Evolutionary conservation across 1,284 basidiomycete genomes (phyloP), one percentile per base, ranked within the genome.

Genomic region (Ceratobasidium sp.): DNA sequence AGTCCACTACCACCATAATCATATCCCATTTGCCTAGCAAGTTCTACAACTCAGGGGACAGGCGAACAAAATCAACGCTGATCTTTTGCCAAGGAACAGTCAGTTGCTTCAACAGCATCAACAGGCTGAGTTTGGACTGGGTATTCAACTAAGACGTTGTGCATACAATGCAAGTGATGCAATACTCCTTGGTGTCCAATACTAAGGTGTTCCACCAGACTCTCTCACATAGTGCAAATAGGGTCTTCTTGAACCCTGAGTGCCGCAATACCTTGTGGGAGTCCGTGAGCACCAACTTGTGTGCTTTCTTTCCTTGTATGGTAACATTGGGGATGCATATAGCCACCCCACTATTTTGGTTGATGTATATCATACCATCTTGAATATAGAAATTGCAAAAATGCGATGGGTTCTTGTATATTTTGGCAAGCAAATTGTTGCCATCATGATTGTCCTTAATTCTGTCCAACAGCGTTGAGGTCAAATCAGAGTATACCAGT

Each of bases 11-110:
- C 0, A 87, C 84, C 9, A 83, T 82, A 0, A 88, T 84, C 73
- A 83, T 82, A 80, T 89, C 85, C 79, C 83, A 87, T 0, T 81
- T 80, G 0, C 85, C 83, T 70, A 86, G 79, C 5, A 83, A 39
- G 76, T 84, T 84, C 1, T 76, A 72, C 0, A 85, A 86, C 6
- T 81, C 75, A 0, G 85, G 87, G 0, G 89, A 78, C 0, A 86
- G 86, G 1, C 87, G 86, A 0, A 89, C 84, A 77, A 89, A 89
- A 70, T 89, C 87, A 15, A 89, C 85, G 0, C 85, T 85, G 4
- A 89, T 85, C 0, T 81, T 76, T 69, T 86, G 82, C 86, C 86
- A 88, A 15, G 86, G 86, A 3, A 77, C 40, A 0, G 55, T 60
- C 0, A 86, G 86, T 1, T 87, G 79, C 0, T 69, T 18, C 0